Base-by-base conservation (phyloP, 768 basidiomycete species). In the Leccinellum luteum region DNA sequence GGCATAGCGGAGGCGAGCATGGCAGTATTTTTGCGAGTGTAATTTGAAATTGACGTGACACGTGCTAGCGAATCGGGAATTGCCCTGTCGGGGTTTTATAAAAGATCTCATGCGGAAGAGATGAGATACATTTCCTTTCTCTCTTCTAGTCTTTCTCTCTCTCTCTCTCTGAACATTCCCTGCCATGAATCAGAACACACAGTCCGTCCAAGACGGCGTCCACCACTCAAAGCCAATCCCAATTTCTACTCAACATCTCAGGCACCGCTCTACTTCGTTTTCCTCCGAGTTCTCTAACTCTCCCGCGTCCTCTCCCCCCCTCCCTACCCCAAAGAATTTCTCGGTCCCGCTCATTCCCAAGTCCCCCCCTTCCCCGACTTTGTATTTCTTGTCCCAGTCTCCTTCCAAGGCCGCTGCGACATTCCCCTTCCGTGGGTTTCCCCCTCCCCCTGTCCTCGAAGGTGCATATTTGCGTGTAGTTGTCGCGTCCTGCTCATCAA, bases 211-310 rank as follows among this genome's bases (percentile, higher is more conserved):
- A 50, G 71, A 71, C 61, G 67, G 61, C 63, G 58, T 71, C n/a
- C 80, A 77, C 38, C 87, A 76, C 70, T 84, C 87, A 21, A 79
- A 81, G 45, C 89, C 89, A 51, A 90, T 91, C 66, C 78, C 85
- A 55, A 84, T 87, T 65, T 69, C 73, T 31, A 69, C 75, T 44
- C 67, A 69, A 7, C 75, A 79, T 31, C 66, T 73, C 48, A 79
- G 87, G 34, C 68, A 75, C 13, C 87, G 88, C 53, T 87, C 88
- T 14, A 68, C 76, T 45, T 90, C 88, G 0, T 70, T 84, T 45
- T 87, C 86, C 6, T 87, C 86, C 0, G 74, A 76, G 35, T 83
- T 85, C 0, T 83, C 84, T 15, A 76, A 74, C 59, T 83, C 84
- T 1, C 73, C 81, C 45, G 78, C 77, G 56, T 82, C 86, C 1